phyloP scores from a whole-genome alignment of 75 land plant genomes.

The Cupressus sempervirens region DNA sequence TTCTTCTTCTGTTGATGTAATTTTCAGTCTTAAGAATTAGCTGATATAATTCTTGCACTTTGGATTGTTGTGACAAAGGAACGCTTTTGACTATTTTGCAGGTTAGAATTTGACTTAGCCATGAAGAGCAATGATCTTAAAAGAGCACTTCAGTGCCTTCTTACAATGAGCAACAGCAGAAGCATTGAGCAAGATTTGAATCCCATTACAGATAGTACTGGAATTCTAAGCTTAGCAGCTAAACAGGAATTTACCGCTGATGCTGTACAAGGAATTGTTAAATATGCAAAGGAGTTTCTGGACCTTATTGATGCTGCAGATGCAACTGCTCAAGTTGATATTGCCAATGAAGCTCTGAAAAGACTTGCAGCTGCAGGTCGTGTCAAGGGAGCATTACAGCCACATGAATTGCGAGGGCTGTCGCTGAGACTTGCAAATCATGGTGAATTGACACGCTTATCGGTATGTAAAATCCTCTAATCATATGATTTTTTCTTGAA shows the following conservation, averaged over 20 bases:
- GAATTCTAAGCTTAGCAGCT: slow-evolving; percentile 60
- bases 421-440: slow-evolving; percentile 89
- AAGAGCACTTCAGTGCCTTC: slow-evolving; percentile 89
- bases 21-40: not conserved
- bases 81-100: slow-evolving; percentile 18
- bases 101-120: slow-evolving; percentile 95
- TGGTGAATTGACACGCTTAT: slow-evolving; percentile 92
- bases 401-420: slow-evolving; percentile 71
- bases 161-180: slow-evolving; percentile 91
- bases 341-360: slow-evolving; percentile 88
- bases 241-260: slow-evolving; percentile 70
- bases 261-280: slow-evolving; percentile 90
- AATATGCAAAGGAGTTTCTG: slow-evolving; percentile 90
- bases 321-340: slow-evolving; percentile 93
- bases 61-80: not conserved
- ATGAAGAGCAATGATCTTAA: slow-evolving; percentile 96
- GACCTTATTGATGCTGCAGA: slow-evolving; percentile 98
- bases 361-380: slow-evolving; percentile 92
- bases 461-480: slow-evolving; percentile 41
- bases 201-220: slow-evolving; percentile 47
- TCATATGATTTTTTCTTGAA: not conserved
- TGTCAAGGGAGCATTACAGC: slow-evolving; percentile 83
- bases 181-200: slow-evolving; percentile 75
- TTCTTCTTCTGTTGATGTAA: not conserved
- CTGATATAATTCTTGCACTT: not conserved